A percentile compares a stretch with the other conserved stretches of the same genome.
Conservation (phyloP, 208 protist genomes). For the Tritrichomonas musculus region DNA sequence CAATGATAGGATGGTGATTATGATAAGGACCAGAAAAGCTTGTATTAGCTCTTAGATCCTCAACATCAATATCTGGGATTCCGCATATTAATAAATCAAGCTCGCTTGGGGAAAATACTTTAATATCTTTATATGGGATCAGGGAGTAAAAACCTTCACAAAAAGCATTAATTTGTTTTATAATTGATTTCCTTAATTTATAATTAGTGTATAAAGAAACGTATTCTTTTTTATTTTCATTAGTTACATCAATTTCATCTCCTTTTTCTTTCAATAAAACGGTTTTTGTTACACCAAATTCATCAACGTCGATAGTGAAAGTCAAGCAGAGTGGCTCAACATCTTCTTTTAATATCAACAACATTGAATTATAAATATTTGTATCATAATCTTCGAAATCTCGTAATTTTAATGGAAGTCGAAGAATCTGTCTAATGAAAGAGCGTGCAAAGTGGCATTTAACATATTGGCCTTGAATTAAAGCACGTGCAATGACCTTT, state of each 20-base stretch:
- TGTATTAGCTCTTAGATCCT: too few species aligned
- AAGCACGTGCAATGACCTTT: slow-evolving; percentile 60
- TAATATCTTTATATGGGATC: slow-evolving; percentile 75
- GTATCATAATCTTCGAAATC: slow-evolving; percentile 91
- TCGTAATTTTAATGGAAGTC: slow-evolving; percentile 67
- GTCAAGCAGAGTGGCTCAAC: slow-evolving; percentile 72
- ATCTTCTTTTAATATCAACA: slow-evolving; percentile 80
- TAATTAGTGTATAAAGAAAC: slow-evolving; percentile 79
- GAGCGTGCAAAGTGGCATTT: slow-evolving; percentile 89
- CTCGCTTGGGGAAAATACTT: too few species aligned
- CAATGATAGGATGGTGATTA: too few species aligned
- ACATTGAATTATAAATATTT: slow-evolving; percentile 77
- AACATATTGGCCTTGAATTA: slow-evolving; percentile 75
- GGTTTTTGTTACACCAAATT: slow-evolving; percentile 74
- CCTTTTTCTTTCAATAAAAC: slow-evolving; percentile 81
- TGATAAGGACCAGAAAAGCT: too few species aligned
- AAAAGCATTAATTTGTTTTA: slow-evolving; percentile 84
- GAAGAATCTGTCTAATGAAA: slow-evolving; percentile 95
- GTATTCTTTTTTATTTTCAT: slow-evolving; percentile 91
- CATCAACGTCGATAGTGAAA: slow-evolving; percentile 79
- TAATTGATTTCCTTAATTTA: slow-evolving; percentile 76
- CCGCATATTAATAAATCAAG: too few species aligned
- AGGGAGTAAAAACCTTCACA: slow-evolving; percentile 87
- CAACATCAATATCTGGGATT: too few species aligned
- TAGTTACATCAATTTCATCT: slow-evolving; percentile 75